Conservation (phyloP, 768 basidiomycete species). For the Trametes elegans region DNA sequence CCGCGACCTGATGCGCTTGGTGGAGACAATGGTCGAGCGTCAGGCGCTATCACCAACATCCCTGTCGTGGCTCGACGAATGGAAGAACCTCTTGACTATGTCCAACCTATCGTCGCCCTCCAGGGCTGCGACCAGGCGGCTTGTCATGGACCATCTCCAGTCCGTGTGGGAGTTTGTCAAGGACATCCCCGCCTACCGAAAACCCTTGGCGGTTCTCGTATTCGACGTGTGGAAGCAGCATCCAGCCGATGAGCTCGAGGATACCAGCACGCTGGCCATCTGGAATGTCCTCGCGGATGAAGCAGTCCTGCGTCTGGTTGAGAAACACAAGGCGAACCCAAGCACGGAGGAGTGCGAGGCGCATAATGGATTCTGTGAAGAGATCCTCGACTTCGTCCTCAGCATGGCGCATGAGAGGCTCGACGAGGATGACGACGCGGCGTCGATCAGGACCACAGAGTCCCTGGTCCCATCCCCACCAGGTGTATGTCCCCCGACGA, state of each 20-base stretch:
- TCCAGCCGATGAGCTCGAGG: constrained; percentile 30
- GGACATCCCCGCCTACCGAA: constrained; percentile 67
- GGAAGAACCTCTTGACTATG: constrained; percentile 57
- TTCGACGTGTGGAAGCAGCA: constrained; percentile 47
- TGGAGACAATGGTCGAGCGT: constrained; percentile 61
- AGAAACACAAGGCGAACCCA: constrained; percentile 62
- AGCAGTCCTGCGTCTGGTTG: constrained; percentile 61
- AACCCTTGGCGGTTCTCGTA: constrained; percentile 50
- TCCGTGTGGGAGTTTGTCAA: constrained; percentile 61
- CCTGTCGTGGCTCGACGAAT: constrained; percentile 68
- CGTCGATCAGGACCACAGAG: constrained; percentile 12
- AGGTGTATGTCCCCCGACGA: background rate
- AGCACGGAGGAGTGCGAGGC: constrained; percentile 37
- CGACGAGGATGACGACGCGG: constrained; percentile 24
- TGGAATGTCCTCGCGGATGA: constrained; percentile 72
- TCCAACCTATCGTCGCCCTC: constrained; percentile 28
- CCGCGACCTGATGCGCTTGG: constrained; percentile 59
- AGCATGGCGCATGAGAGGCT: constrained; percentile 14
- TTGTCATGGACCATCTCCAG: constrained; percentile 56
- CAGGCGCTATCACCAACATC: constrained; percentile 71
- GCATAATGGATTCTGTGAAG: constrained; percentile 16
- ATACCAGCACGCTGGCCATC: constrained; percentile 31
- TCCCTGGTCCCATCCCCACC: constrained; percentile 10
- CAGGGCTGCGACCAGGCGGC: constrained; percentile 52
- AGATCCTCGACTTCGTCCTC: constrained; percentile 23